A percentile compares a stretch with the other conserved stretches of the same genome.
These are phyloP conservation scores for Rubia tinctorum DNA, from an alignment of 305 asterid species.

Conservation along the genomic window DNA sequence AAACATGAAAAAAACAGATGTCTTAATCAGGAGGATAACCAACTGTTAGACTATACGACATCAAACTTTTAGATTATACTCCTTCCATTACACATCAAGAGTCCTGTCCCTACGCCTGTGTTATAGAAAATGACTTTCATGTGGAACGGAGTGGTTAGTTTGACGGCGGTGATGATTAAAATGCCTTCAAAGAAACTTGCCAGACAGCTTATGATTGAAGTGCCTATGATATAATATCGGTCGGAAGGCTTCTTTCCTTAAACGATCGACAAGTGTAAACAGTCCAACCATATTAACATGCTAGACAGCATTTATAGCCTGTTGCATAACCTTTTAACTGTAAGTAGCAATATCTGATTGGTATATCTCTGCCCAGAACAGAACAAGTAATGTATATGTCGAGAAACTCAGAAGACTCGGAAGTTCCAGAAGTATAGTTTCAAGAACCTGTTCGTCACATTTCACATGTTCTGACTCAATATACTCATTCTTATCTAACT, in stretches of 20 bases:
- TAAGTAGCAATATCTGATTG: constrained; percentile 34
- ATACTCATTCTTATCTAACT: neutral
- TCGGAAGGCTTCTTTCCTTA: constrained; percentile 39
- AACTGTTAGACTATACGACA: no score
- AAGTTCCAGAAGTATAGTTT: constrained; percentile 39
- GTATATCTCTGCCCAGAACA: constrained; percentile 51
- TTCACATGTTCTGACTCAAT: neutral
- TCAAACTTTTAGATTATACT: no score
- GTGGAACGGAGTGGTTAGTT: neutral
- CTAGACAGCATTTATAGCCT: neutral
- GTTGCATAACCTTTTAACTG: neutral
- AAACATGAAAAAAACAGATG: neutral
- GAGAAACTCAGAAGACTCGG: constrained; percentile 49
- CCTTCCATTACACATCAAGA: no score
- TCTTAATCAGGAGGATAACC: neutral
- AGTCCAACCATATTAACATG: constrained; percentile 3
- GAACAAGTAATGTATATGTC: constrained; percentile 41
- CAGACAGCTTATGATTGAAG: no score
- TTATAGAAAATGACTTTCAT: neutral
- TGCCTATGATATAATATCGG: no score
- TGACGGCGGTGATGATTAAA: no score
- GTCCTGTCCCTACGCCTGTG: no score
- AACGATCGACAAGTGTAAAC: neutral
- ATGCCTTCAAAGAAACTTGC: no score
- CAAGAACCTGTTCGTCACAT: constrained; percentile 30